Evolutionary conservation across 345 rosid genomes (phyloP).

Genomic region (Toxicodendron radicans): DNA sequence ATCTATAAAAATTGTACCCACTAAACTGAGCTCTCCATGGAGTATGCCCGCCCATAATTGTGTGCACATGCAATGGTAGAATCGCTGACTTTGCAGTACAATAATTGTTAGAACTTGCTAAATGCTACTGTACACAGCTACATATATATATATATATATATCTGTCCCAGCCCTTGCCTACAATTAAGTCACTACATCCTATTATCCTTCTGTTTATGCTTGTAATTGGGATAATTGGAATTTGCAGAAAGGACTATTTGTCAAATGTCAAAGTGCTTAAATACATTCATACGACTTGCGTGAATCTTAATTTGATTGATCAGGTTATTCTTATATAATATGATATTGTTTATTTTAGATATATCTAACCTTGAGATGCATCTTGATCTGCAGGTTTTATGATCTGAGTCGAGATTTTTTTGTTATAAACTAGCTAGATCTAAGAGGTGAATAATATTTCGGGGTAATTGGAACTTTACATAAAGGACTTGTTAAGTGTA

Average conservation of each 20-base stretch:
- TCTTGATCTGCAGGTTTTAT: too few relatives aligned
- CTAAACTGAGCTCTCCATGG: neutral
- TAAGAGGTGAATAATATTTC: too few relatives aligned
- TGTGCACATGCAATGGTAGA: neutral
- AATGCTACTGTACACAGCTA: constrained; percentile 9
- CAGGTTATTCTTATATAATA: too few relatives aligned
- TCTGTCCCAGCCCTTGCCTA: neutral
- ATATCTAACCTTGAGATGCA: too few relatives aligned
- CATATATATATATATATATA: too few relatives aligned
- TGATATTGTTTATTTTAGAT: too few relatives aligned
- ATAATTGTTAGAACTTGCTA: constrained; percentile 4
- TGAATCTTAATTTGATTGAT: neutral
- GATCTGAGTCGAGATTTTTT: too few relatives aligned
- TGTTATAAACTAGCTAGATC: too few relatives aligned
- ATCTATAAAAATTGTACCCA: neutral
- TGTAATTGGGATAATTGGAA: neutral
- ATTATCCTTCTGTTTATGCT: neutral
- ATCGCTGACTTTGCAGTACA: neutral
- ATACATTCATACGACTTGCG: neutral
- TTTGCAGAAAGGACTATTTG: neutral
- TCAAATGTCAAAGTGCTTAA: neutral
- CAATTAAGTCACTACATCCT: neutral
- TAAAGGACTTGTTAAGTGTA: too few relatives aligned
- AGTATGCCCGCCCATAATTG: neutral
- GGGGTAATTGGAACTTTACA: too few relatives aligned